Percentiles rank a stretch among this genome's conserved stretches.
These are phyloP conservation scores for Macadamia tetraphylla DNA, from an alignment of 164 flowering plant species.

Conservation along the genomic window DNA sequence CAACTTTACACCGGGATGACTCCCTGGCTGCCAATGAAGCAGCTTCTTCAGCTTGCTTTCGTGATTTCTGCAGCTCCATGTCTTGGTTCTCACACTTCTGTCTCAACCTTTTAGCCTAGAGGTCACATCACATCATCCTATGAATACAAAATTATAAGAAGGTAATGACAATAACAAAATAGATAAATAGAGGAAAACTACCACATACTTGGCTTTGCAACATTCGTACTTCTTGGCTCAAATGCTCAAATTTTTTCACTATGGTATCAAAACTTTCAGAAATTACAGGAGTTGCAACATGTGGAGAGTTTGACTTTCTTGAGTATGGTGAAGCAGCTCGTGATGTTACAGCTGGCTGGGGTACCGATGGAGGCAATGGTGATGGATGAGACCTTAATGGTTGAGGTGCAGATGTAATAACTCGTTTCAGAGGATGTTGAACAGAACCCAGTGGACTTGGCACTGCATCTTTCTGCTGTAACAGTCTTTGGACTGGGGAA, in stretches of 20 bases:
- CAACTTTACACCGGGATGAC: slow-evolving; percentile 40
- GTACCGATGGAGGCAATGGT: too few species aligned
- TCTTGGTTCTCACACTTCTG: slow-evolving; percentile 46
- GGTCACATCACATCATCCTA: background rate
- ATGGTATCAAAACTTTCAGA: slow-evolving; percentile 42
- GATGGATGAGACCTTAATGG: too few species aligned
- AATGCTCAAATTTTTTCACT: slow-evolving; percentile 45
- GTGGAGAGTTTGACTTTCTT: slow-evolving; percentile 52
- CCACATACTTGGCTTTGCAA: slow-evolving; percentile 40
- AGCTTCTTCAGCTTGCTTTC: slow-evolving; percentile 40
- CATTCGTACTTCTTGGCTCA: slow-evolving; percentile 43
- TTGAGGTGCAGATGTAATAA: too few species aligned
- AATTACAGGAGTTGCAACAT: slow-evolving; percentile 51
- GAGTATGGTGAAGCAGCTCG: slow-evolving; percentile 46
- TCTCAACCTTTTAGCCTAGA: slow-evolving; percentile 42
- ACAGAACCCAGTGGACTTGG: too few species aligned
- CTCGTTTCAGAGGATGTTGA: too few species aligned
- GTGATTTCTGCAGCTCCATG: slow-evolving; percentile 44
- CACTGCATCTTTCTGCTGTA: too few species aligned
- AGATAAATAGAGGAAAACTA: background rate
- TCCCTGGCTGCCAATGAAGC: slow-evolving; percentile 40
- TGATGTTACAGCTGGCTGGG: slow-evolving; percentile 16
- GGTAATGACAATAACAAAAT: background rate
- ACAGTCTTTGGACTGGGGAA: too few species aligned
- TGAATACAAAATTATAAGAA: too few species aligned